Base-by-base conservation (phyloP, 208 protist species). In the Kentomonas sorsogonicus region DNA sequence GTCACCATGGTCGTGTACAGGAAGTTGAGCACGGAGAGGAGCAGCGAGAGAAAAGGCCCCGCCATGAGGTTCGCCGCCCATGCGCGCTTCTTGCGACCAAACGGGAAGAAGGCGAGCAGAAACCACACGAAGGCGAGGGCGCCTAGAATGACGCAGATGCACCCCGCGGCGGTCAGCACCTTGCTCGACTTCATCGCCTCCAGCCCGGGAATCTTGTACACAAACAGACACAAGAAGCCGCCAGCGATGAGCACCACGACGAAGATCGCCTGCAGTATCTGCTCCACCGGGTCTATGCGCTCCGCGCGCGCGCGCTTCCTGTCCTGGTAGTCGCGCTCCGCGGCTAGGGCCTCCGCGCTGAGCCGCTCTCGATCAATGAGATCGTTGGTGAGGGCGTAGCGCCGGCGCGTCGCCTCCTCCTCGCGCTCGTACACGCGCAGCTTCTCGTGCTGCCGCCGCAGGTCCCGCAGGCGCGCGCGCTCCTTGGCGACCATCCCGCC, bases 1-100 rank as follows among this genome's bases (percentile, higher is more conserved):
- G 73, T 77, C 33, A 85, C 55, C 46, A 83, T 70, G 48, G 58
- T 75, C 53, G 61, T 86, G 73, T 89, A 92, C 29, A 87, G 59
- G 20, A 83, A 29, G 25, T 66, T 79, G 31, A 67, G 62, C 30
- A 38, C 25, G 46, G 78, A 69, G 40, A 89, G 41, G 15, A 81
- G 15, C 9, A 82, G 53, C 10, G 41, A 57, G 5, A 87, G 47
- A 11, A 79, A 41, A 9, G 68, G 22, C 11, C 26, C 33, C 6
- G 60, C 31, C 18, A 64, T 18, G n/a, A 47, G 53, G 5, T 57
- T 40, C 18, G 56, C 46, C 39, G 83, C 43, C n/a, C 3, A 52
- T 16, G 60, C 16, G 31, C 63, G 58, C 20, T 74, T 23, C 40
- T 31, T 1, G 45, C 85, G 72, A 10, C 85, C 79, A 3, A 23